These are phyloP conservation scores for Atractiella rhizophila DNA, from an alignment of 768 basidiomycete species.

Conservation along the genomic window DNA sequence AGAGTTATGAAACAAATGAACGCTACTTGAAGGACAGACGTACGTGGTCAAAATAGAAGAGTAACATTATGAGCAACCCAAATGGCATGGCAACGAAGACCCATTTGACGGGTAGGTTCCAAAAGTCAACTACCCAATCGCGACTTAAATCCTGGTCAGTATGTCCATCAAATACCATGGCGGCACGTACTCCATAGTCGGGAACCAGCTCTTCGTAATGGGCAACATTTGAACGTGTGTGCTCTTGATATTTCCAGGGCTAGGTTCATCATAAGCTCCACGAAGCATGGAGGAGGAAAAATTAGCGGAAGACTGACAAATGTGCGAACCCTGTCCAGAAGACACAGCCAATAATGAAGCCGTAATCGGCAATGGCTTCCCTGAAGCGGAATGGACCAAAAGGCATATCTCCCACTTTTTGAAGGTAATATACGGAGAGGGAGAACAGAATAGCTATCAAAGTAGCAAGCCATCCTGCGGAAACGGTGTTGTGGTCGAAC, in stretches of 20 bases:
- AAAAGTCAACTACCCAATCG: conserved; percentile 64
- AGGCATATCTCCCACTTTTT: conserved; percentile 7
- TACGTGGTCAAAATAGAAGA: conserved; percentile 68
- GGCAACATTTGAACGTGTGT: conserved; percentile 10
- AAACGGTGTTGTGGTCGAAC: conserved; percentile 7
- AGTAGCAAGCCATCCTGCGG: conserved; percentile 17
- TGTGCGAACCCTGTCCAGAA: conserved; percentile 17
- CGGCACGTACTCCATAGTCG: conserved; percentile 8
- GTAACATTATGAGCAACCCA: conserved; percentile 58
- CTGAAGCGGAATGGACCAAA: conserved; percentile 17
- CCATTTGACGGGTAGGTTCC: conserved; percentile 70
- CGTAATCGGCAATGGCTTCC: conserved; percentile 17
- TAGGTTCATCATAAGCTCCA: neutral
- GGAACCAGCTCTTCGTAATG: conserved; percentile 10
- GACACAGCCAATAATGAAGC: conserved; percentile 15
- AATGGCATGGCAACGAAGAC: conserved; percentile 72
- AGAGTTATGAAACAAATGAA: neutral
- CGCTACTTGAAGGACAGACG: too few relatives aligned
- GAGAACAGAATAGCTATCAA: conserved; percentile 18
- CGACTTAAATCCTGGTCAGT: conserved; percentile 24
- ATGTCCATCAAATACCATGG: accelerated
- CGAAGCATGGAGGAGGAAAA: neutral
- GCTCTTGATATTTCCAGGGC: conserved; percentile 14
- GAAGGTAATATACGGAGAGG: conserved; percentile 15
- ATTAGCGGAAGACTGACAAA: conserved; percentile 6